Base-by-base conservation (phyloP, 2,329 filamentous ascomycete species). In the Dactylellina drechsleri region DNA sequence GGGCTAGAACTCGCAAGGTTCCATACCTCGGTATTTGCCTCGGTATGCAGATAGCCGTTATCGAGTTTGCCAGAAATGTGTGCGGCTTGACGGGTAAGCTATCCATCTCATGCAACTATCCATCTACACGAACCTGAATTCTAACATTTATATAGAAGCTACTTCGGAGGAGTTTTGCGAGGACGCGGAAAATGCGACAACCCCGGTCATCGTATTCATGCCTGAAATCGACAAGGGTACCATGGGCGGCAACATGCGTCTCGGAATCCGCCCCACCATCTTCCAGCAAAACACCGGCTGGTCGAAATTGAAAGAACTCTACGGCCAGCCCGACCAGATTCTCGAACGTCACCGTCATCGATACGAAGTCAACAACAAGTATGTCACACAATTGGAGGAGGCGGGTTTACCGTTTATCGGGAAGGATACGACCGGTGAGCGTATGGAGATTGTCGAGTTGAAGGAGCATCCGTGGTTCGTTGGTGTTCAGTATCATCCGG, bases 1-100 rank as follows among this genome's bases (percentile, higher is more conserved):
- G 91, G 90, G 93, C 94, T 1, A 89, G 95, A 66, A 90, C 91
- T 78, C 89, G 92, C 79, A 89, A 90, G 76, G 87, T 87, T 2
- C 93, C 93, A 0, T 97, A 91, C 83, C 86, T 98, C 0, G 95
- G 95, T 72, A 91, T 98, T 77, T 97, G 94, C 81, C 85, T 97
- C 20, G 93, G 93, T 68, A 92, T 97, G 89, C 95, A 98, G 82
- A 87, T 97, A 54, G 93, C 94, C 18, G 92, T 97, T 54, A 91
- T 97, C 78, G 93, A 98, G 82, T 92, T 89, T 79, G 92, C 93
- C 1, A 89, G 93, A 49, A 89, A 92, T 77, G 84, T 94, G 0
- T 91, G 89, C 82, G 87, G 87, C 28, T 85, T 93, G 76, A 79
- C 83, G 40, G 77, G 78, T 79, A 65, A 58, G 50, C 52, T n/a